Evolutionary conservation across 352 stramenopile species (phyloP), one percentile per base, ranked within the genome.

Genomic region (Phytopythium helicoides): DNA sequence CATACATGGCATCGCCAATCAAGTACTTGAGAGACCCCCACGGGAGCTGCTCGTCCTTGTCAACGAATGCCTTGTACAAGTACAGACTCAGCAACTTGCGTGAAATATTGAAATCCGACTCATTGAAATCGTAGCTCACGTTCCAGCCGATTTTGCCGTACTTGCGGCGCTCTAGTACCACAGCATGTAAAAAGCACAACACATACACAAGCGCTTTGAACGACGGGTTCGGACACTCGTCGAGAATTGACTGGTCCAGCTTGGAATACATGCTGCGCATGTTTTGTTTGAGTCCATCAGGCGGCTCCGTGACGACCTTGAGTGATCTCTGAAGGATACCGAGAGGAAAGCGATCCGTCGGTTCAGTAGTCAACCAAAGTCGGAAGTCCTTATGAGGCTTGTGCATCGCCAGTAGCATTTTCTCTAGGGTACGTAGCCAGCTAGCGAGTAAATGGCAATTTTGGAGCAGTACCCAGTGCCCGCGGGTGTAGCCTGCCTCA

Each of bases 101-200:
- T 7, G 86, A 97, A 46, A 98, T 97, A 25, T 92, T 92, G 52
- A 98, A 98, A 62, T 98, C 95, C 19, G 88, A 97, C 63, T 98
- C 94, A 65, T 98, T 98, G 48, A 98, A 98, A 59, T 98, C 95
- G 67, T 98, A 98, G 63, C 81, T 92, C 18, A 98, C 93, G 55
- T 98, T 98, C 89, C 92, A 98, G 31, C 95, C 95, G 56, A 98
- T 98, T 64, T 98, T 98, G 47, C 94, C 95, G 52, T 98, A 98
- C 64, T 98, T 98, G 36, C 94, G 76, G 4, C 95, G 79, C 71
- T 98, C 95, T 18, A 98, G 74, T 22, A 98, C 90, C 7, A 98
- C 95, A 0, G 94, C 95, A 52, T 98, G 95, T 33, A 98, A 57
- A 61, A 98, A 98, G 39, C 89, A 96, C n/a, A 98, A 62, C 21